Evolutionary conservation across 306 rosid species (phyloP).

Genomic region (Inga laurina): DNA sequence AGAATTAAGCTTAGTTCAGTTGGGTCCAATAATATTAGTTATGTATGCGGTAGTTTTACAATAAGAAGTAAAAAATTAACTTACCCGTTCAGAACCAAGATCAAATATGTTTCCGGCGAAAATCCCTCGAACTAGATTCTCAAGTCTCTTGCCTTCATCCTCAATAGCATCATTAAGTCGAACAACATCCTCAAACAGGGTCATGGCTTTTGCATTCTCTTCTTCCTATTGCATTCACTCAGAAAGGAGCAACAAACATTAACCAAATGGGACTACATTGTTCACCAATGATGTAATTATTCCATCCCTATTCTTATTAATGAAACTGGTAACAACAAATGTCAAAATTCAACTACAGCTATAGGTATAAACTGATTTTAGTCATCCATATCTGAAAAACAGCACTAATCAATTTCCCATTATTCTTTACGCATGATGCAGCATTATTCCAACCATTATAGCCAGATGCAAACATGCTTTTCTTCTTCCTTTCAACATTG

Average conservation of each 20-base stretch:
- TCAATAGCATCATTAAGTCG: constrained; percentile 79
- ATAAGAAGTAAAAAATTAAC: constrained; percentile 20
- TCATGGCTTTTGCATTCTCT: constrained; percentile 91
- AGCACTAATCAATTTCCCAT: constrained; percentile 10
- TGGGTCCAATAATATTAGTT: constrained; percentile 14
- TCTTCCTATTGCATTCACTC: constrained; percentile 64
- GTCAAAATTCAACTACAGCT: constrained; percentile 13
- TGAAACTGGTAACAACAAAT: constrained; percentile 21
- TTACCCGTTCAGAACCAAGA: constrained; percentile 95
- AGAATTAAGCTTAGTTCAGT: neutral
- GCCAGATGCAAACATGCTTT: constrained; percentile 11
- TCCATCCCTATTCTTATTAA: neutral
- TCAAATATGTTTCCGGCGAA: constrained; percentile 98
- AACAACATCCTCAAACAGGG: constrained; percentile 74
- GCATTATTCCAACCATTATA: constrained; percentile 19
- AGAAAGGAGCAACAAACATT: constrained; percentile 27
- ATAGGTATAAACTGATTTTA: constrained; percentile 10
- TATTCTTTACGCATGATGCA: neutral
- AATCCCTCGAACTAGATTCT: constrained; percentile 81
- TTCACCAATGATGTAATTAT: constrained; percentile 4
- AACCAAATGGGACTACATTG: constrained; percentile 13
- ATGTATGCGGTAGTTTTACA: constrained; percentile 12
- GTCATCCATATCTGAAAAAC: constrained; percentile 1
- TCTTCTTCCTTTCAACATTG: constrained; percentile 16
- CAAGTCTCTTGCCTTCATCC: constrained; percentile 81